These are phyloP conservation scores for Cladosporium sp. DNA, from an alignment of 2,329 filamentous ascomycete genomes.

Conservation along the genomic window DNA sequence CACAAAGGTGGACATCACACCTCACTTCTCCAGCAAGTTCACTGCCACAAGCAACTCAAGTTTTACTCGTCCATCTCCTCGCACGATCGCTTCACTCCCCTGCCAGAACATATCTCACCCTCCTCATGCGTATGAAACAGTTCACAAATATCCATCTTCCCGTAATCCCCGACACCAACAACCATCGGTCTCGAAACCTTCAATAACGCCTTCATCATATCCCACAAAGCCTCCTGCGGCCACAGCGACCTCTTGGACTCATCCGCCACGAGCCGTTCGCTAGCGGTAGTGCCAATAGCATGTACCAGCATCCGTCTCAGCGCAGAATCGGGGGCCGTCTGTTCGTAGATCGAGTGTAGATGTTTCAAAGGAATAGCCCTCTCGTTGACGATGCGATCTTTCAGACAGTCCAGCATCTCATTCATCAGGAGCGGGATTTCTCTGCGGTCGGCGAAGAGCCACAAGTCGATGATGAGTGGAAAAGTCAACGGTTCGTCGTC, in stretches of 20 bases:
- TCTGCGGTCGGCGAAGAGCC: conserved; percentile 12
- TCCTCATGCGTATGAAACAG: neutral
- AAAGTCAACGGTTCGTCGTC: neutral
- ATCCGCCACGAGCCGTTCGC: neutral
- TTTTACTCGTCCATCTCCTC: neutral
- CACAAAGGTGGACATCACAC: no score
- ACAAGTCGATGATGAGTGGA: conserved; percentile 4
- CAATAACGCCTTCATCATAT: neutral
- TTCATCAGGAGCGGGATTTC: conserved; percentile 16
- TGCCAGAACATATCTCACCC: neutral
- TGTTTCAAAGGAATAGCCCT: neutral
- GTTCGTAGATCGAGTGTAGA: neutral
- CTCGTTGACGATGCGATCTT: neutral
- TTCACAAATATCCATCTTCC: neutral
- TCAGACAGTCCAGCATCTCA: neutral
- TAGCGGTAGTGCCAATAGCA: neutral
- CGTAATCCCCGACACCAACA: neutral
- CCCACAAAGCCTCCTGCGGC: neutral
- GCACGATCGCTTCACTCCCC: neutral
- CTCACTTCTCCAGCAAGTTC: neutral
- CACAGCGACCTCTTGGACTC: neutral
- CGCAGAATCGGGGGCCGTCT: neutral
- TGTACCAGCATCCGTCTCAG: neutral
- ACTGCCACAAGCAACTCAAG: no score
- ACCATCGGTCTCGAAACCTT: neutral